A percentile compares a stretch with the other conserved stretches of the same genome.
Conservation (phyloP, 2,329 filamentous ascomycete genomes). For the Curvularia lunata region DNA sequence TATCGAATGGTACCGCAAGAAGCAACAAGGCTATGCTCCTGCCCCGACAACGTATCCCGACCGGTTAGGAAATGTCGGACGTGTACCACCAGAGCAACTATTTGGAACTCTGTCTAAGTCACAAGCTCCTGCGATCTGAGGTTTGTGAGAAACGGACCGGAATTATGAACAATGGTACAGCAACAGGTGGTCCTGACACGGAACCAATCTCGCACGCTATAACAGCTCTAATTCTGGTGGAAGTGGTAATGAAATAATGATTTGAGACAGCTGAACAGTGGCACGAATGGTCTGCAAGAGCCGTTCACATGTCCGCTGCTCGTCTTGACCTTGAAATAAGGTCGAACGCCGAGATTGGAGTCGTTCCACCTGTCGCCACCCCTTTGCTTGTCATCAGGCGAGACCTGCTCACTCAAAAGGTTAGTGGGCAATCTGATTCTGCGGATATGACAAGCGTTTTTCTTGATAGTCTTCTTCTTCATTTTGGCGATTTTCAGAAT, state of each 20-base stretch:
- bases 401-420: background rate
- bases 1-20: conserved; percentile 77
- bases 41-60: conserved; percentile 66
- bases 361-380: background rate
- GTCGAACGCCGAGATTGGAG: background rate
- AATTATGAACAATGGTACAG: background rate
- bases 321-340: background rate
- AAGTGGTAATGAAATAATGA: conserved; percentile 3
- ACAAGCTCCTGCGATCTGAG: conserved; percentile 42
- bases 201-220: background rate
- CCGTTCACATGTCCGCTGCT: background rate
- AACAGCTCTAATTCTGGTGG: conserved; percentile 1
- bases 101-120: conserved; percentile 46
- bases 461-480: background rate
- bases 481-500: background rate
- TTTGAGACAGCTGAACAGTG: background rate
- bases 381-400: background rate
- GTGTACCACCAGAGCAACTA: conserved; percentile 58
- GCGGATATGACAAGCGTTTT: background rate
- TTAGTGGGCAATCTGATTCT: background rate
- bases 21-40: conserved; percentile 79
- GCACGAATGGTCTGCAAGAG: background rate
- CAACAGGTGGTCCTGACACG: background rate
- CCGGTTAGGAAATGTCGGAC: conserved; percentile 56
- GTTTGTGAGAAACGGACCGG: background rate